These are phyloP conservation scores for Diaporthe citrichinensis DNA, from an alignment of 2,329 filamentous ascomycete genomes.

Conservation along the genomic window DNA sequence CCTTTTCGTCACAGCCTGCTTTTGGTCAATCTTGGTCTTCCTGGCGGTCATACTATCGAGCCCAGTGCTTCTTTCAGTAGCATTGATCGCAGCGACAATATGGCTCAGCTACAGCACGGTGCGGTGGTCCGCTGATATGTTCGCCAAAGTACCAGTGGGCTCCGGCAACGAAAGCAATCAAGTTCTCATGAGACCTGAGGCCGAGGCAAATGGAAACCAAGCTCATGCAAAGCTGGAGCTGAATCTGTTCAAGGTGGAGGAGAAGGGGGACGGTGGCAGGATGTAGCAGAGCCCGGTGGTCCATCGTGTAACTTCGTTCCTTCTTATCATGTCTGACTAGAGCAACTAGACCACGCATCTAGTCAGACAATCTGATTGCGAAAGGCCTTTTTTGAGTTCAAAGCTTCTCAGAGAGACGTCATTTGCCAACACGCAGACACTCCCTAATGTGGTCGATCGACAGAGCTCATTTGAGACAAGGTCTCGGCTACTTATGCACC, in stretches of 20 bases:
- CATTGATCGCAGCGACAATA: not conserved
- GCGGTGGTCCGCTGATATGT: not conserved
- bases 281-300: not conserved
- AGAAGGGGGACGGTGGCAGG: not conserved
- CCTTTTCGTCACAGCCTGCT: not conserved
- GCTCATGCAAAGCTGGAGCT: not conserved
- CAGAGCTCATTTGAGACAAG: not conserved
- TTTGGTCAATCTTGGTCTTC: not conserved
- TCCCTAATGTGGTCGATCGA: too few species aligned
- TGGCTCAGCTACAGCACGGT: not conserved
- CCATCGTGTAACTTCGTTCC: not conserved
- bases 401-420: too few species aligned
- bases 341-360: too few species aligned
- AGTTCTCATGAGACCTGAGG: conserved; percentile 7
- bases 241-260: not conserved
- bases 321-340: not conserved
- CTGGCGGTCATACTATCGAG: not conserved
- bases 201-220: not conserved
- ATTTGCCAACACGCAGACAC: too few species aligned
- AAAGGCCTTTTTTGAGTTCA: too few species aligned
- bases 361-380: too few species aligned
- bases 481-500: not conserved
- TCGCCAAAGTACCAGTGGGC: conserved; percentile 12
- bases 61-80: not conserved
- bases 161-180: conserved; percentile 1